These are phyloP conservation scores for Pyrenophora teres DNA, from an alignment of 2,329 filamentous ascomycete genomes.

Conservation along the genomic window DNA sequence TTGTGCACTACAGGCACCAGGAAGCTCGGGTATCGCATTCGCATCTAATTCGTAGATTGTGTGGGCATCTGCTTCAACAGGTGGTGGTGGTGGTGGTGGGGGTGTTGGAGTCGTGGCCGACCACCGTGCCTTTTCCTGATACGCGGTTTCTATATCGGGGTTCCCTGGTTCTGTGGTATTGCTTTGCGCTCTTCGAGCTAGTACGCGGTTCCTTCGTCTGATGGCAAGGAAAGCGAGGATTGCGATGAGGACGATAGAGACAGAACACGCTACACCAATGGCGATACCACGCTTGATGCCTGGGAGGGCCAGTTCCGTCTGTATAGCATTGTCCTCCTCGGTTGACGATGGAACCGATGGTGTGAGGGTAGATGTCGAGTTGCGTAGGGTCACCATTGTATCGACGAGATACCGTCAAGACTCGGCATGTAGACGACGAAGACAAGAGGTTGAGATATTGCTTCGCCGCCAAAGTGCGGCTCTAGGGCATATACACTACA, in stretches of 20 bases:
- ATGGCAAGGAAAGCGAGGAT: constrained; percentile 29
- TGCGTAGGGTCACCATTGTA: constrained; percentile 9
- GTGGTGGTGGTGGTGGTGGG: constrained; percentile 4
- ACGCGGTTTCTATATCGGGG: constrained; percentile 13
- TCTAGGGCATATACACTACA: constrained; percentile 5
- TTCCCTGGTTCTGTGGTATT: constrained; percentile 6
- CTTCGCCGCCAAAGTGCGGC: constrained; percentile 8
- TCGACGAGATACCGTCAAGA: not conserved
- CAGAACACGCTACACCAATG: constrained; percentile 33
- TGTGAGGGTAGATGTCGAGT: constrained; percentile 2
- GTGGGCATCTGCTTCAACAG: constrained; percentile 28
- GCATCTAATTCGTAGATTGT: constrained; percentile 31
- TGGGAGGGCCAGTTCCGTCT: constrained; percentile 22
- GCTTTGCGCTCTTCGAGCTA: constrained; percentile 1
- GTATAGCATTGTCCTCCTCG: constrained; percentile 1
- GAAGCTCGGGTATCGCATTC: constrained; percentile 26
- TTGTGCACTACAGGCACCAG: constrained; percentile 20
- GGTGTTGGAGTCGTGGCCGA: not conserved
- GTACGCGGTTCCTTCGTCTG: constrained; percentile 23
- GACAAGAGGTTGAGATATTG: not conserved
- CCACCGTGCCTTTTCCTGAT: constrained; percentile 21
- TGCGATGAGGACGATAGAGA: constrained; percentile 28
- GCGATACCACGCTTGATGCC: constrained; percentile 39
- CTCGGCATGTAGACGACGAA: not conserved
- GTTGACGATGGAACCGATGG: not conserved